Evolutionary conservation across 108 stramenopile genomes (phyloP).

Genomic region (Discostella stelligeroides): DNA sequence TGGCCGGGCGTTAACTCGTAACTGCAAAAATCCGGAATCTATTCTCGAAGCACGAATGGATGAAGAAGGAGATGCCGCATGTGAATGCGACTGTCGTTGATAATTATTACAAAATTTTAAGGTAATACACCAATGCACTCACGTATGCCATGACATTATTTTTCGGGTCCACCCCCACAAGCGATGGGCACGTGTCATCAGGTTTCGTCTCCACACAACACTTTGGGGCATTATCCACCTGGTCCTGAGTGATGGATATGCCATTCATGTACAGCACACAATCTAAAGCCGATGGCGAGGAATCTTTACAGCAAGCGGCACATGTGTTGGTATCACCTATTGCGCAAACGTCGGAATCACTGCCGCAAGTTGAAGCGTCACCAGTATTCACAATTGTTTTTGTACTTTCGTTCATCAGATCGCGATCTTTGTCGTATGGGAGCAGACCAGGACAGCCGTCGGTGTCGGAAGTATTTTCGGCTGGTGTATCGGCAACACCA

Average conservation of each 20-base stretch:
- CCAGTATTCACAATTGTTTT: not conserved
- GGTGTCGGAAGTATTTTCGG: not conserved
- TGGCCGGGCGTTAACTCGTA: constrained; percentile 21
- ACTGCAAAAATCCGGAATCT: constrained; percentile 13
- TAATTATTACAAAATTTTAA: not conserved
- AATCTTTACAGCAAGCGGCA: constrained; percentile 15
- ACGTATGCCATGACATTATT: constrained; percentile 18
- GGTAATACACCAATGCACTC: not conserved
- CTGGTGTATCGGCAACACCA: constrained; percentile 24
- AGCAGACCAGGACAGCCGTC: constrained; percentile 19
- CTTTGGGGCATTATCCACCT: not conserved
- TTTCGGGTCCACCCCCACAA: constrained; percentile 5
- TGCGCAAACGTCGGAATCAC: not conserved
- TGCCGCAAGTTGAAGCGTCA: not conserved
- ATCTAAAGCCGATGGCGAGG: not conserved
- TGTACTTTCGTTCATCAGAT: not conserved
- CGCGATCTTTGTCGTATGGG: constrained; percentile 22
- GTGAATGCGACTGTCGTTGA: not conserved
- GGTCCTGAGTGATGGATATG: constrained; percentile 14
- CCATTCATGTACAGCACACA: not conserved
- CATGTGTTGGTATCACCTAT: constrained; percentile 5
- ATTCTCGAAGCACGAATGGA: not conserved
- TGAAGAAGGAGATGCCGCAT: not conserved
- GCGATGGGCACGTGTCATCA: constrained; percentile 1
- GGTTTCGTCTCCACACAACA: not conserved